Base-by-base conservation (phyloP, 202 grass and related monocot species). In the Brachypodium distachyon region DNA sequence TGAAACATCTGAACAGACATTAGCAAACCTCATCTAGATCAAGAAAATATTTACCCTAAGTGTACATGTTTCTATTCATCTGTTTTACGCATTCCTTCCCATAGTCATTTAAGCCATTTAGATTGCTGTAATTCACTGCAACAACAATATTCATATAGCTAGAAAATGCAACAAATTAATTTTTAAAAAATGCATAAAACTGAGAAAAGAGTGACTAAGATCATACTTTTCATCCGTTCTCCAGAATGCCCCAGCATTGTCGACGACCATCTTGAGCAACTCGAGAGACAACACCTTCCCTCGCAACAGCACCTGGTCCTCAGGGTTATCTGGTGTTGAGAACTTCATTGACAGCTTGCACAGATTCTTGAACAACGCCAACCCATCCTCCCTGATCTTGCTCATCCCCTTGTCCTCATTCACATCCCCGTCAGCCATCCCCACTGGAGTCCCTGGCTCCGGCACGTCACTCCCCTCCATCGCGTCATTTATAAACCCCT, bases 291-390 rank as follows among this genome's bases (percentile, higher is more conserved):
- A 77, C 33, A 99, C 63, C 79, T 99, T 99, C 28, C 96, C 96
- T 64, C 87, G 73, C 61, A 96, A 49, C 70, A 99, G 77, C 72
- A 96, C 89, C 25, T 91, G 96, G 49, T 99, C 96, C 66, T 95
- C 92, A 0, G 89, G 90, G 76, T 90, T 96, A 63, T 99, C 96
- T 21, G 83, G 82, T 2, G 70, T 83, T 0, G 89, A 93, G 71
- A 89, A 93, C 83, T 99, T 99, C 96, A 99, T 96, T 17, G 96
- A 99, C 25, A 99, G 56, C 59, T 90, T 99, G 56, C 96, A 96
- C 25, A 99, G 72, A 56, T 90, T 93, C 89, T 93, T 95, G 65
- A 99, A 99, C 26, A 99, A 85, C 1, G 63, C 66, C 13, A 99
- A 32, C 21, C 92, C 96, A 87, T 95, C 96, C 74, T 93, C 92